Percentiles rank a stretch among this genome's conserved stretches.
Conservation (phyloP, 768 basidiomycete genomes). For the Rhizopogon vinicolor region DNA sequence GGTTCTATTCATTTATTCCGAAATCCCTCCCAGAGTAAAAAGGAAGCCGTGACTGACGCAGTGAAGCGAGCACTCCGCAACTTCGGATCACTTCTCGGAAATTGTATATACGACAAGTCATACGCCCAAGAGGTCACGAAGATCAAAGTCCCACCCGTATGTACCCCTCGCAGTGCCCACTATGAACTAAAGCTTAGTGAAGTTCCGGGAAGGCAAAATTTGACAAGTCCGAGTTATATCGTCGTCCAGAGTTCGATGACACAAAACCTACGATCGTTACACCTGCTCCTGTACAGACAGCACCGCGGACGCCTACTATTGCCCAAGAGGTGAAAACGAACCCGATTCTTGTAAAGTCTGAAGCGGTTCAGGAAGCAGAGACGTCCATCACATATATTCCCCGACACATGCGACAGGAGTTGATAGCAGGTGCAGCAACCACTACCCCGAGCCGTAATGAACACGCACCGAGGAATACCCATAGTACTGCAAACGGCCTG, state of each 20-base stretch:
- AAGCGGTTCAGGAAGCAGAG: conserved; percentile 9
- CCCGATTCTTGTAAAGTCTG: conserved; percentile 11
- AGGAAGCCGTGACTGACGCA: conserved; percentile 95
- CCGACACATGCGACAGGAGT: conserved; percentile 32
- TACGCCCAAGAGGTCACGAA: conserved; percentile 83
- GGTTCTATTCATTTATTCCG: conserved; percentile 1
- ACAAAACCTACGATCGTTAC: conserved; percentile 22
- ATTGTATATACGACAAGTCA: conserved; percentile 94
- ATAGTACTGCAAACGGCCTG: conserved; percentile 12
- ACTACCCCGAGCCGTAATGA: not conserved
- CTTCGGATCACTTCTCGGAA: conserved; percentile 93
- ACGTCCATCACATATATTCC: conserved; percentile 32
- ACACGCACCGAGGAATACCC: not conserved
- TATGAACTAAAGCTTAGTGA: conserved; percentile 4
- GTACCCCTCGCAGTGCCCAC: conserved; percentile 23
- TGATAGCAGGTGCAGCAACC: conserved; percentile 8
- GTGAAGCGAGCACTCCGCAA: conserved; percentile 87
- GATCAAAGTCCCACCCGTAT: conserved; percentile 78
- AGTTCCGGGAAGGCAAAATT: conserved; percentile 51
- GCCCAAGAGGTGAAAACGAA: not conserved
- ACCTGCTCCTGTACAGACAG: not conserved
- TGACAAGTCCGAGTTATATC: conserved; percentile 60
- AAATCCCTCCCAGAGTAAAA: conserved; percentile 74
- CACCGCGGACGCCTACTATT: not conserved
- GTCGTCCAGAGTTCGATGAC: conserved; percentile 67